These are phyloP conservation scores for Fusarium virguliforme DNA, from an alignment of 2,329 filamentous ascomycete species.

Conservation along the genomic window DNA sequence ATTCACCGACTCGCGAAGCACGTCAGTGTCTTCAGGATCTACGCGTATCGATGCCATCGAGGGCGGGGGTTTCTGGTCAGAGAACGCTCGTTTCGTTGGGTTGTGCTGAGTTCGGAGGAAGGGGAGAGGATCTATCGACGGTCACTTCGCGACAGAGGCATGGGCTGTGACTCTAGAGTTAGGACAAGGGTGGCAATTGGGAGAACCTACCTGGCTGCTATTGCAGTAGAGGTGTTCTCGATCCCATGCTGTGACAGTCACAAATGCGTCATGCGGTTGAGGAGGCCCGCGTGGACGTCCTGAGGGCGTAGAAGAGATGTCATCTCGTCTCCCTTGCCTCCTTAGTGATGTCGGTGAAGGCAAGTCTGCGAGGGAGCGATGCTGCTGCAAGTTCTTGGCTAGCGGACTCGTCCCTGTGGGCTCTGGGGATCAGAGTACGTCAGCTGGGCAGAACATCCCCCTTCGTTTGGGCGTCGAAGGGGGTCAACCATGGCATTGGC, in stretches of 20 bases:
- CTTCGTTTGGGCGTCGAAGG: not conserved
- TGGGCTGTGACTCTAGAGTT: not conserved
- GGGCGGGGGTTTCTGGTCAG: not conserved
- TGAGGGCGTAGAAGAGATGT: not conserved
- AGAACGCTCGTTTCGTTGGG: not conserved
- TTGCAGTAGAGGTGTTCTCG: not conserved
- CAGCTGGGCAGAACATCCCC: not conserved
- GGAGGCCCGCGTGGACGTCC: not conserved
- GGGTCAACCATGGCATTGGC: not conserved
- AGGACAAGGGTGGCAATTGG: not conserved
- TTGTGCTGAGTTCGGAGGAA: not conserved
- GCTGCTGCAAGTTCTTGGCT: constrained; percentile 9
- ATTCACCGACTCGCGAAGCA: not conserved
- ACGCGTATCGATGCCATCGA: not conserved
- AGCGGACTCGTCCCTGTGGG: not conserved
- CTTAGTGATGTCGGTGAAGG: not conserved
- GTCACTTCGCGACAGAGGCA: not conserved
- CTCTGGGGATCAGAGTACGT: not conserved
- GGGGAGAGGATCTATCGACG: not conserved
- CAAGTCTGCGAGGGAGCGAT: not conserved
- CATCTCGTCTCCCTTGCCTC: not conserved
- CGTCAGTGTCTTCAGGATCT: not conserved
- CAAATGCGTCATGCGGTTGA: not conserved
- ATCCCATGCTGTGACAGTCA: not conserved
- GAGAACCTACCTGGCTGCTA: not conserved